Conservation (phyloP, 306 rosid genomes). For the Trifolium pratense region DNA sequence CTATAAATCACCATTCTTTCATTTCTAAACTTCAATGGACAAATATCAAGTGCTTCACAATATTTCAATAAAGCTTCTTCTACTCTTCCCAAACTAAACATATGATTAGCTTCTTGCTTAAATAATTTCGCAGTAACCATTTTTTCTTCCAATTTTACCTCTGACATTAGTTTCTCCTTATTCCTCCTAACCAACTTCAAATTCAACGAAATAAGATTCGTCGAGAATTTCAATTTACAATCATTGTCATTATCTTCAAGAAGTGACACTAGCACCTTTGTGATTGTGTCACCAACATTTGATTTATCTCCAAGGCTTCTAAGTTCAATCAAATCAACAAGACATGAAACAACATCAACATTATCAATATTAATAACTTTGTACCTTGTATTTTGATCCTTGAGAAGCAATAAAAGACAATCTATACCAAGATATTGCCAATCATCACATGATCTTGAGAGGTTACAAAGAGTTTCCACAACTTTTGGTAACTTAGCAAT, state of each 20-base stretch:
- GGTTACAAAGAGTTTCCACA: conserved; percentile 54
- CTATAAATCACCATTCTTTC: conserved; percentile 69
- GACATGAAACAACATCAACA: conserved; percentile 45
- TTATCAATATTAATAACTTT: conserved; percentile 48
- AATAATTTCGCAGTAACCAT: conserved; percentile 46
- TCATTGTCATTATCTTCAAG: not conserved
- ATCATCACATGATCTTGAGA: conserved; percentile 83
- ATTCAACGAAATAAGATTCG: conserved; percentile 15
- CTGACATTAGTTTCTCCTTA: conserved; percentile 45
- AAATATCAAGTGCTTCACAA: conserved; percentile 57
- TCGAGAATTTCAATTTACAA: not conserved
- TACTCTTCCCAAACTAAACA: conserved; percentile 58
- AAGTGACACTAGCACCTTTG: conserved; percentile 34
- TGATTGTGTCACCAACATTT: conserved; percentile 60
- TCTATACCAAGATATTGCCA: conserved; percentile 88
- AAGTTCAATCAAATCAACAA: conserved; percentile 67
- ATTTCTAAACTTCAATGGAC: conserved; percentile 59
- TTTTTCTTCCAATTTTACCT: conserved; percentile 50
- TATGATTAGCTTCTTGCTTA: conserved; percentile 58
- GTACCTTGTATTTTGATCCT: conserved; percentile 67
- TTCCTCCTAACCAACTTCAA: conserved; percentile 49
- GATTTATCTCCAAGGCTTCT: conserved; percentile 61
- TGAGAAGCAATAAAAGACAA: conserved; percentile 77
- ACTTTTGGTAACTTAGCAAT: conserved; percentile 55
- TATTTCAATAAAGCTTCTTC: conserved; percentile 61